These are phyloP conservation scores for Stramenopiles sp. DNA, from an alignment of 352 stramenopile species.

Conservation along the genomic window DNA sequence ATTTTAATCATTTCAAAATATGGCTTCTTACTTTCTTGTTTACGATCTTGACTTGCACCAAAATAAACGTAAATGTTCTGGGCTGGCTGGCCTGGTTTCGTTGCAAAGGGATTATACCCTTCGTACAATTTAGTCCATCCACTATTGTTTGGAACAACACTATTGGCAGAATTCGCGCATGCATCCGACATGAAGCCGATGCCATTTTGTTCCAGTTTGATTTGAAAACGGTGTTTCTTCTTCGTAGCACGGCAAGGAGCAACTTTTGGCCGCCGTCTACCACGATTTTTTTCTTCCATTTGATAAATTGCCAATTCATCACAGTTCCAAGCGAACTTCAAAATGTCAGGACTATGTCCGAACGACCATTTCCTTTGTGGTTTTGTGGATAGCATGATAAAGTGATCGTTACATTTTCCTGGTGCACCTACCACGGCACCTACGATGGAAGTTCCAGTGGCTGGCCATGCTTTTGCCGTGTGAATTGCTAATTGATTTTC, in stretches of 20 bases:
- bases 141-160: not conserved
- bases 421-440: not conserved
- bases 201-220: not conserved
- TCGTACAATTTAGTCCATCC: not conserved
- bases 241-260: not conserved
- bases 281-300: not conserved
- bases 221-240: not conserved
- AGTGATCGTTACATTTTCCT: slow-evolving; percentile 11
- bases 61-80: not conserved
- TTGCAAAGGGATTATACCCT: not conserved
- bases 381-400: slow-evolving; percentile 11
- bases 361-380: slow-evolving; percentile 10
- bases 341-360: not conserved
- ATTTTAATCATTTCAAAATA: slow-evolving; percentile 7
- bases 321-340: slow-evolving; percentile 7
- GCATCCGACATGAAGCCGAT: not conserved
- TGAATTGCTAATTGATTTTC: slow-evolving; percentile 9
- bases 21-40: slow-evolving; percentile 11
- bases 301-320: slow-evolving; percentile 11
- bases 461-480: not conserved
- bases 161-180: not conserved
- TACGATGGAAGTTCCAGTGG: not conserved
- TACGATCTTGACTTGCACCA: slow-evolving; percentile 11
- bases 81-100: not conserved
- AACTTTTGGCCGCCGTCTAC: not conserved